Conservation (phyloP, 2,329 filamentous ascomycete species). For the Parastagonospora avenae region DNA sequence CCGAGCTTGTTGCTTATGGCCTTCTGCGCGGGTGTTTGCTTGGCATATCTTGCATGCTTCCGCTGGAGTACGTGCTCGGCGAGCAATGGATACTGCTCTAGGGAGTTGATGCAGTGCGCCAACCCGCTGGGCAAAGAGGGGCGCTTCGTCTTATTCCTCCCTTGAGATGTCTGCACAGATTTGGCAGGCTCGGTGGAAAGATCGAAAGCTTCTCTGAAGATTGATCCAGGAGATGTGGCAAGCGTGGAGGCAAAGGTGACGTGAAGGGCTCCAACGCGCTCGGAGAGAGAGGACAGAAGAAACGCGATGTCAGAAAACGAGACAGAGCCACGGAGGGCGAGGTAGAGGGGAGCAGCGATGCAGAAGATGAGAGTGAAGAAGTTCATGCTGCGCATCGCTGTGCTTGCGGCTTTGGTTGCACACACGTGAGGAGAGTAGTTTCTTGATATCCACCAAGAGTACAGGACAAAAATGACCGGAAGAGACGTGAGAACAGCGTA, state of each 20-base stretch:
- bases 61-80: conserved; percentile 8
- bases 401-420: too few relatives aligned
- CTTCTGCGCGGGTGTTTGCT: conserved; percentile 8
- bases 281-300: conserved; percentile 6
- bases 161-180: background rate
- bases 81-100: conserved; percentile 10
- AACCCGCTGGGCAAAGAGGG: conserved; percentile 7
- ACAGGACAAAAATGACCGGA: too few relatives aligned
- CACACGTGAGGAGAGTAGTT: too few relatives aligned
- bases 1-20: conserved; percentile 7
- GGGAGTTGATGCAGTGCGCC: conserved; percentile 10
- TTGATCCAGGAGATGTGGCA: background rate
- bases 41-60: conserved; percentile 7
- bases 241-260: background rate
- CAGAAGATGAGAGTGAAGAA: conserved; percentile 6
- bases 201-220: conserved; percentile 1
- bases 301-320: conserved; percentile 8
- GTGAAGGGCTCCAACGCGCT: conserved; percentile 5
- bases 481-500: too few relatives aligned
- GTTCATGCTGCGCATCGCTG: conserved; percentile 4
- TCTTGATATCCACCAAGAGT: too few relatives aligned
- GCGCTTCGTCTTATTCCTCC: conserved; percentile 3
- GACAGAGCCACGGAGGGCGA: conserved; percentile 4
- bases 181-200: background rate
- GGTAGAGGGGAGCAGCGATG: conserved; percentile 4